Percentiles rank a stretch among this genome's conserved stretches.
These are phyloP conservation scores for Rhodocollybia butyracea DNA, from an alignment of 768 basidiomycete genomes.

Conservation along the genomic window DNA sequence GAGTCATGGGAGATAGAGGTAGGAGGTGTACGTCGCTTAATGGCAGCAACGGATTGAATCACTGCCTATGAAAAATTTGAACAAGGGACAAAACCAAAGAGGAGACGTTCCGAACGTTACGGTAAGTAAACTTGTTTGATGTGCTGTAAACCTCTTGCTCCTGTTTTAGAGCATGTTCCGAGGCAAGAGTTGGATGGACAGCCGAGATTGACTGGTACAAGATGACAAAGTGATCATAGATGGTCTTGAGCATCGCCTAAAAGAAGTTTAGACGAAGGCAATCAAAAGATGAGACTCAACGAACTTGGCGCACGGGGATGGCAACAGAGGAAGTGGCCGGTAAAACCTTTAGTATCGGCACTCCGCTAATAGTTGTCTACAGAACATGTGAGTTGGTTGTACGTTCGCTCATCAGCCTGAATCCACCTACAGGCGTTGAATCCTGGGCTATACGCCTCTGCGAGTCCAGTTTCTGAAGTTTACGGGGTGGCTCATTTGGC, in stretches of 20 bases:
- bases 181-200: constrained; percentile 56
- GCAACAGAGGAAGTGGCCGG: constrained; percentile 71
- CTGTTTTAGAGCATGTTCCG: constrained; percentile 78
- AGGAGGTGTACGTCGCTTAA: constrained; percentile 54
- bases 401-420: neutral
- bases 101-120: constrained; percentile 53
- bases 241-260: constrained; percentile 69
- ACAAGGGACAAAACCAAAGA: neutral
- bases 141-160: constrained; percentile 77
- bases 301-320: constrained; percentile 70
- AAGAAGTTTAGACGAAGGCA: constrained; percentile 1
- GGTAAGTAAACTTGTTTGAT: constrained; percentile 77
- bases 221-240: constrained; percentile 70
- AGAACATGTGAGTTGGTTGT: neutral
- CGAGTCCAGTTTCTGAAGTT: constrained; percentile 55
- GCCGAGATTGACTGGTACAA: constrained; percentile 60
- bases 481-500: constrained; percentile 53
- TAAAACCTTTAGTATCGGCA: constrained; percentile 62
- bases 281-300: constrained; percentile 13
- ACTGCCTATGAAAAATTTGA: constrained; percentile 34
- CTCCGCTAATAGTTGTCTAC: constrained; percentile 60
- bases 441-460: constrained; percentile 42
- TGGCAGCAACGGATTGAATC: constrained; percentile 45
- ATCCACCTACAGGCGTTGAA: constrained; percentile 18
- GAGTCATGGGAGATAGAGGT: constrained; percentile 60